Base-by-base conservation (phyloP, 164 flowering plant species). In the Chimonanthus salicifolius region DNA sequence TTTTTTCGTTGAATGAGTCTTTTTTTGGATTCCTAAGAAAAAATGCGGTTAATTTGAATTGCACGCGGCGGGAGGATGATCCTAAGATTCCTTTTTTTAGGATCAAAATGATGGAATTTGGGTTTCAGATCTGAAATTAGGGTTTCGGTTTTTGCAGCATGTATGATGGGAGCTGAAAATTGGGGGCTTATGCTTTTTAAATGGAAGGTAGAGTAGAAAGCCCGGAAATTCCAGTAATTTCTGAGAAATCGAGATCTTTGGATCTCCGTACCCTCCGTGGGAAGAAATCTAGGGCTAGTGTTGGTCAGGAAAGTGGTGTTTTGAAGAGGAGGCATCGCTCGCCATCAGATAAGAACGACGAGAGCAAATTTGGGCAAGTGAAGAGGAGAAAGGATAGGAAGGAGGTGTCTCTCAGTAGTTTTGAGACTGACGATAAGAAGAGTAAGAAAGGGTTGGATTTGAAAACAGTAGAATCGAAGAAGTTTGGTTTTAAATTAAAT, bases 171-270 rank as follows among this genome's bases (percentile, higher is more conserved):
- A 74, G 72, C 69, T 85, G 85, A 82, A 79, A 76, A 65, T 79
- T 77, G 71, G 86, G 80, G 77, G 47, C 70, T 82, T 78, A 74
- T 79, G 72, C 54, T 68, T 78, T 77, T 86, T 91, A 82, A 88
- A 94, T 90, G 98, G 98, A 90, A 83, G 76, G 72, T 84, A 87
- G 86, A 68, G 76, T 78, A 74, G 88, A 74, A 62, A 80, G 64
- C 64, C 74, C 85, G 73, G 83, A 83, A 82, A 87, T 81, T 45
- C 49, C 74, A 78, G 86, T 76, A 77, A 80, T 72, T 75, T 77
- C 85, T 6, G 80, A 80, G 81, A 86, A 88, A 75, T 73, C 89
- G 68, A 85, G 86, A 80, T 87, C 91, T 51, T 78, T 89, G 88
- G 91, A 90, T 84, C 76, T 86, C 72, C 84, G 85, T 74, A 89